phyloP scores from a whole-genome alignment of 1,139 yeast species.

The Yamadazyma membranifaciens region DNA sequence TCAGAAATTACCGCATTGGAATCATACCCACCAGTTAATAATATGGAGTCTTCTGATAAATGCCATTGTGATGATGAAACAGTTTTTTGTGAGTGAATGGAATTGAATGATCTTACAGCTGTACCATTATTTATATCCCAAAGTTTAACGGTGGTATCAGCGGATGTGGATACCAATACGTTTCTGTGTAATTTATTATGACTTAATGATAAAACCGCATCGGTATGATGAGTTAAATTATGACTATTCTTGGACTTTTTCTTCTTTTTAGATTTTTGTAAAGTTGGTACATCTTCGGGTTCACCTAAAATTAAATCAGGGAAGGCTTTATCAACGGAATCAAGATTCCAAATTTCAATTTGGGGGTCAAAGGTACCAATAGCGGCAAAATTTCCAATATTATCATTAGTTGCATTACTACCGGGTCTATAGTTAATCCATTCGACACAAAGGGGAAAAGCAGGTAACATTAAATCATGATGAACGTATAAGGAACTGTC shows the following conservation, averaged over 20 bases:
- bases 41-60: slow-evolving; percentile 66
- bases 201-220: slow-evolving; percentile 85
- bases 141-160: slow-evolving; percentile 89
- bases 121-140: slow-evolving; percentile 84
- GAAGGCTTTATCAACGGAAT: slow-evolving; percentile 87
- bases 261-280: slow-evolving; percentile 49
- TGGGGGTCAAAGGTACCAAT: slow-evolving; percentile 97
- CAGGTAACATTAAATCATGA: slow-evolving; percentile 95
- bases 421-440: slow-evolving; percentile 82
- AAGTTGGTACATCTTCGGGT: slow-evolving; percentile 46
- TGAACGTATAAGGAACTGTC: slow-evolving; percentile 84
- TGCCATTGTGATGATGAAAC: slow-evolving; percentile 92
- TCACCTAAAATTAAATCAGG: slow-evolving; percentile 94
- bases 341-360: slow-evolving; percentile 95
- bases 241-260: slow-evolving; percentile 50
- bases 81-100: slow-evolving; percentile 63
- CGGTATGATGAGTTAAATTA: slow-evolving; percentile 81
- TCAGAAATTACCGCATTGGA: slow-evolving; percentile 76
- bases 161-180: slow-evolving; percentile 90
- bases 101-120: slow-evolving; percentile 70
- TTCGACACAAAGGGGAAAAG: slow-evolving; percentile 95
- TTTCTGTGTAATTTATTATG: slow-evolving; percentile 82
- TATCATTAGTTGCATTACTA: slow-evolving; percentile 28
- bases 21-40: slow-evolving; percentile 93
- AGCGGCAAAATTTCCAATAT: slow-evolving; percentile 88